Conservation (phyloP, 176 grass and related monocot species). For the barley (Hordeum vulgare) region DNA sequence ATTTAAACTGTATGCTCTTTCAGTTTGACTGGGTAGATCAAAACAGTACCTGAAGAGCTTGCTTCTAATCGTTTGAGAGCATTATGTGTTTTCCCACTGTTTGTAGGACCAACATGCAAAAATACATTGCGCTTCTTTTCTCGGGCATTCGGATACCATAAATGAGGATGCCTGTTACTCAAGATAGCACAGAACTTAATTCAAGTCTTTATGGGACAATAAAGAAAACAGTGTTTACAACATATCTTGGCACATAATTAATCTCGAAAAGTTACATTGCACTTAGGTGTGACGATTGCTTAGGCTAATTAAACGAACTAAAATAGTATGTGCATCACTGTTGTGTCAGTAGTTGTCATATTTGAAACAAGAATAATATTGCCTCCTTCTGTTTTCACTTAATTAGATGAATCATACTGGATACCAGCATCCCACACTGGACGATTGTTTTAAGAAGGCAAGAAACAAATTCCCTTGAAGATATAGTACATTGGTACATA, state of each 20-base stretch:
- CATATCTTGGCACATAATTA: conserved; percentile 3
- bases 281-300: background rate
- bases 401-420: background rate
- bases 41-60: conserved; percentile 74
- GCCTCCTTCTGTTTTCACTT: background rate
- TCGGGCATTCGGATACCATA: conserved; percentile 87
- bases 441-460: background rate
- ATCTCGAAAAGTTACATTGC: background rate
- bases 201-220: conserved; percentile 5
- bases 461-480: background rate
- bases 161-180: conserved; percentile 65
- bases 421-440: background rate
- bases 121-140: conserved; percentile 91
- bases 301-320: background rate
- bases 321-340: background rate
- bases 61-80: conserved; percentile 85
- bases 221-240: background rate
- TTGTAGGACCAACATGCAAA: conserved; percentile 96
- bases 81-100: conserved; percentile 96
- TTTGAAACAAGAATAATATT: conserved; percentile 1
- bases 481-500: background rate
- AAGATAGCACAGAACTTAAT: conserved; percentile 25
- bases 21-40: conserved; percentile 10
- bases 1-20: background rate
- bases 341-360: conserved; percentile 6